Percentiles rank a stretch among this genome's conserved stretches.
Evolutionary conservation across 129 eudicot species (phyloP).

Genomic region (Ambrosia artemisiifolia): DNA sequence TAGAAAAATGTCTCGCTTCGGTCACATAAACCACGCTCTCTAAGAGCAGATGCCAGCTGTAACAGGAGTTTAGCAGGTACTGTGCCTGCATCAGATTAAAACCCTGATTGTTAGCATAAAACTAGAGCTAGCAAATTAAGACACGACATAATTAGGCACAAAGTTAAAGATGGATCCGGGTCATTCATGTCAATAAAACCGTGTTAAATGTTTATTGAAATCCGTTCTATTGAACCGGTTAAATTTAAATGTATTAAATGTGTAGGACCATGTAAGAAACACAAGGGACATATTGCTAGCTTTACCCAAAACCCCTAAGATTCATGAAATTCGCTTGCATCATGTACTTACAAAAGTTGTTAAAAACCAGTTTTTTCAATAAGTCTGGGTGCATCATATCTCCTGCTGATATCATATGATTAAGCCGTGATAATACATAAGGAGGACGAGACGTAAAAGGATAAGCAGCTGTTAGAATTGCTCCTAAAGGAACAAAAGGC

Average conservation of each 20-base stretch:
- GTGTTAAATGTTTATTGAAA: too few relatives aligned
- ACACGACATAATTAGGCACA: too few relatives aligned
- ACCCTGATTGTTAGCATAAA: conserved; percentile 14
- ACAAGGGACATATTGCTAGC: too few relatives aligned
- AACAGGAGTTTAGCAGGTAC: conserved; percentile 82
- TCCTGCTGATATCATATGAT: conserved; percentile 74
- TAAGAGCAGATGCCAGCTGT: conserved; percentile 78
- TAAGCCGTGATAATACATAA: conserved; percentile 76
- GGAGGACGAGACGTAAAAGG: conserved; percentile 90
- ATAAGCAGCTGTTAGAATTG: conserved; percentile 70
- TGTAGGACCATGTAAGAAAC: too few relatives aligned
- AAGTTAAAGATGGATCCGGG: too few relatives aligned
- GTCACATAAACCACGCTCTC: conserved; percentile 73
- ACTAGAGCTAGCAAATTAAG: not conserved
- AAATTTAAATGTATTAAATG: too few relatives aligned
- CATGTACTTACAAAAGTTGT: conserved; percentile 75
- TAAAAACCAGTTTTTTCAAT: conserved; percentile 74
- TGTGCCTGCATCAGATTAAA: conserved; percentile 54
- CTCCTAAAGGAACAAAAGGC: conserved; percentile 94
- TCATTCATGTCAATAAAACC: too few relatives aligned
- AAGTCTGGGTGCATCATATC: conserved; percentile 96
- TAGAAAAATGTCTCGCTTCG: conserved; percentile 69
- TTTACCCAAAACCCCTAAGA: not conserved
- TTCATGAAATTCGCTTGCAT: not conserved
- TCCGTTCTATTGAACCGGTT: too few relatives aligned